These are phyloP conservation scores for Didymella pomorum DNA, from an alignment of 2,329 filamentous ascomycete genomes.

Conservation along the genomic window DNA sequence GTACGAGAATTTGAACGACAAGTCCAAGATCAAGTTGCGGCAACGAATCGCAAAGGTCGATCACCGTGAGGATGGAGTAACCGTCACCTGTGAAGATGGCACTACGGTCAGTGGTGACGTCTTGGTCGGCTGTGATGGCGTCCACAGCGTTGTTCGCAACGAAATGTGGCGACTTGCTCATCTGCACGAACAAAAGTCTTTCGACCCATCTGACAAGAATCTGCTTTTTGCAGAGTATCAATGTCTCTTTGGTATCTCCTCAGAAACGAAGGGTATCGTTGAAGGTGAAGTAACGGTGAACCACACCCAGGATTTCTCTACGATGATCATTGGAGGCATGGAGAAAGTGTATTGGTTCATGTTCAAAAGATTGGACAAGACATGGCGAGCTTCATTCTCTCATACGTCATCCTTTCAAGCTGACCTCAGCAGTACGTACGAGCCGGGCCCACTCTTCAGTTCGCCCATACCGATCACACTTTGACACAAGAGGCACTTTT, in stretches of 20 bases:
- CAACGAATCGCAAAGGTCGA: constrained; percentile 11
- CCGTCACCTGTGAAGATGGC: constrained; percentile 22
- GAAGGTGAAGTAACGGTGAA: constrained; percentile 20
- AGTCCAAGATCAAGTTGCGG: constrained; percentile 17
- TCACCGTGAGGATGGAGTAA: constrained; percentile 6
- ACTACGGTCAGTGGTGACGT: constrained; percentile 18
- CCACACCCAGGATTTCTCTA: constrained; percentile 10
- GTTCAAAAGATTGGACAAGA: constrained; percentile 30
- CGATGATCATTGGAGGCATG: constrained; percentile 25
- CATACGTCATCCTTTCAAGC: not conserved
- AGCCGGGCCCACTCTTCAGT: not conserved
- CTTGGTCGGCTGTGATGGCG: constrained; percentile 29
- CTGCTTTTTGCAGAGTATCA: constrained; percentile 23
- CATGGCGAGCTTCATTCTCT: constrained; percentile 10
- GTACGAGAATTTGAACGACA: constrained; percentile 26
- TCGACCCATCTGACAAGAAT: constrained; percentile 12
- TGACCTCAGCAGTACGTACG: constrained; percentile 17
- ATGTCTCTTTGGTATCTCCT: constrained; percentile 27
- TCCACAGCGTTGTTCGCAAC: constrained; percentile 25
- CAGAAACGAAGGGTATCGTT: not conserved
- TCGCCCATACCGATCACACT: not conserved
- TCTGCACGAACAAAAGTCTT: constrained; percentile 6
- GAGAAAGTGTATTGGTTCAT: constrained; percentile 43
- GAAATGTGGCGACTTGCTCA: constrained; percentile 29
- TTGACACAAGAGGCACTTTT: not conserved